phyloP scores from a whole-genome alignment of 1,284 basidiomycete species.

The Schizophyllum amplum region DNA sequence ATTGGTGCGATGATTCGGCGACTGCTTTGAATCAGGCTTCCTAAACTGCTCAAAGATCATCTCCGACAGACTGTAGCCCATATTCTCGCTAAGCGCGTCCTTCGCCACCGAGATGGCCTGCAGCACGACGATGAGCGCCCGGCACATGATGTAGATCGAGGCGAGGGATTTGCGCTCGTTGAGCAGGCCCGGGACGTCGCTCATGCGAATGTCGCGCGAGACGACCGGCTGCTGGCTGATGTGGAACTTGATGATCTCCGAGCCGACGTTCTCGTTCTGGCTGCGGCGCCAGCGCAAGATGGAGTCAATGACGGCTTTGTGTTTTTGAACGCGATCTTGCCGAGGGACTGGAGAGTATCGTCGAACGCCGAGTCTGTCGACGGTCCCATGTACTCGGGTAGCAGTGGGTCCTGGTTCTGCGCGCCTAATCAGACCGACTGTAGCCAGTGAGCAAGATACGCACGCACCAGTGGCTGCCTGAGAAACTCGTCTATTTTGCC shows the following conservation, averaged over 20 bases:
- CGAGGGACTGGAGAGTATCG: slow-evolving; percentile 72
- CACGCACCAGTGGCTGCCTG: slow-evolving; percentile 56
- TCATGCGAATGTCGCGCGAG: slow-evolving; percentile 30
- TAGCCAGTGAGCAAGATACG: not conserved
- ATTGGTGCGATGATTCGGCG: slow-evolving; percentile 71
- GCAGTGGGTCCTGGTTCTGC: slow-evolving; percentile 62
- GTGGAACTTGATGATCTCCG: slow-evolving; percentile 45
- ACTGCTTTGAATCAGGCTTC: slow-evolving; percentile 65
- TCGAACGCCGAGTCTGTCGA: slow-evolving; percentile 76
- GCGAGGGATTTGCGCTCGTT: slow-evolving; percentile 76
- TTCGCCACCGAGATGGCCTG: slow-evolving; percentile 49
- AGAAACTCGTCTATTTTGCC: slow-evolving; percentile 70
- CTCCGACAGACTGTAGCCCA: slow-evolving; percentile 76
- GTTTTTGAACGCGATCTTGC: slow-evolving; percentile 80
- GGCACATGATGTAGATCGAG: slow-evolving; percentile 83
- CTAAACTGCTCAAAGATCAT: slow-evolving; percentile 83
- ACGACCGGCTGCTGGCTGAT: slow-evolving; percentile 34
- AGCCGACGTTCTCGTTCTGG: slow-evolving; percentile 60
- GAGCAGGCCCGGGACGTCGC: slow-evolving; percentile 53
- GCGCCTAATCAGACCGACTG: slow-evolving; percentile 7
- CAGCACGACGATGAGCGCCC: slow-evolving; percentile 74
- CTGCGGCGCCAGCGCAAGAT: slow-evolving; percentile 82
- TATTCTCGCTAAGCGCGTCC: slow-evolving; percentile 67
- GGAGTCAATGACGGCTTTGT: slow-evolving; percentile 83
- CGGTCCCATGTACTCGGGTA: slow-evolving; percentile 61